Conservation (phyloP, 2,329 filamentous ascomycete genomes). For the Colletotrichum ledebouriae region DNA sequence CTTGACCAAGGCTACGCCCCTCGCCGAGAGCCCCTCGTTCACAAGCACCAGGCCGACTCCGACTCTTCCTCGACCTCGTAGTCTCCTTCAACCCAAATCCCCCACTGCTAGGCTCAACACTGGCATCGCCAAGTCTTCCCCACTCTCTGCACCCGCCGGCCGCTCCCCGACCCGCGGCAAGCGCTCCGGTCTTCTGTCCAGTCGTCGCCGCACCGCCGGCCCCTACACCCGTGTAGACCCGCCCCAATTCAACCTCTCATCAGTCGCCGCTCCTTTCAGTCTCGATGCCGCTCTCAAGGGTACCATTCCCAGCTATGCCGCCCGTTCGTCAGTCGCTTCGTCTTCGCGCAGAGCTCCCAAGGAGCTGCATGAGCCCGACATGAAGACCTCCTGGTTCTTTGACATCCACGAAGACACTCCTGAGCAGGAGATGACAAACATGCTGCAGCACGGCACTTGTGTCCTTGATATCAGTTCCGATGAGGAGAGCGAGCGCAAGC, state of each 20-base stretch:
- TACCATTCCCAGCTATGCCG: slow-evolving; percentile 74
- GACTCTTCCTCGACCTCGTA: slow-evolving; percentile 55
- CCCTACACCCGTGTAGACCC: slow-evolving; percentile 79
- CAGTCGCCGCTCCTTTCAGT: slow-evolving; percentile 78
- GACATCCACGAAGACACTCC: slow-evolving; percentile 94
- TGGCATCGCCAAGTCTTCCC: slow-evolving; percentile 61
- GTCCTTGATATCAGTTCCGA: slow-evolving; percentile 91
- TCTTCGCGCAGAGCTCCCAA: slow-evolving; percentile 44
- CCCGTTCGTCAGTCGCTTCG: slow-evolving; percentile 53
- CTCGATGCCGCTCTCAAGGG: slow-evolving; percentile 87
- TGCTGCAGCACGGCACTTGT: slow-evolving; percentile 91
- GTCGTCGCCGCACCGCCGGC: slow-evolving; percentile 74
- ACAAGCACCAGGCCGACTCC: slow-evolving; percentile 39
- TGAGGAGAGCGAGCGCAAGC: slow-evolving; percentile 76
- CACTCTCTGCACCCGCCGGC: slow-evolving; percentile 78
- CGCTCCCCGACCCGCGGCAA: slow-evolving; percentile 83
- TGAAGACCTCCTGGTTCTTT: slow-evolving; percentile 85
- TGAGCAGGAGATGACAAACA: slow-evolving; percentile 90
- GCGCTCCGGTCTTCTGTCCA: slow-evolving; percentile 76
- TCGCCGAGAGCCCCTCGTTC: slow-evolving; percentile 43
- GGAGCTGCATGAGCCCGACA: slow-evolving; percentile 59
- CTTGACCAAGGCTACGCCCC: slow-evolving; percentile 58
- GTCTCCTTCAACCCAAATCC: slow-evolving; percentile 66
- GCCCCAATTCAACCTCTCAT: slow-evolving; percentile 67
- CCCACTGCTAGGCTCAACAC: slow-evolving; percentile 62